Conservation (phyloP, 345 rosid genomes). For the Diplotaxis tenuifolia region DNA sequence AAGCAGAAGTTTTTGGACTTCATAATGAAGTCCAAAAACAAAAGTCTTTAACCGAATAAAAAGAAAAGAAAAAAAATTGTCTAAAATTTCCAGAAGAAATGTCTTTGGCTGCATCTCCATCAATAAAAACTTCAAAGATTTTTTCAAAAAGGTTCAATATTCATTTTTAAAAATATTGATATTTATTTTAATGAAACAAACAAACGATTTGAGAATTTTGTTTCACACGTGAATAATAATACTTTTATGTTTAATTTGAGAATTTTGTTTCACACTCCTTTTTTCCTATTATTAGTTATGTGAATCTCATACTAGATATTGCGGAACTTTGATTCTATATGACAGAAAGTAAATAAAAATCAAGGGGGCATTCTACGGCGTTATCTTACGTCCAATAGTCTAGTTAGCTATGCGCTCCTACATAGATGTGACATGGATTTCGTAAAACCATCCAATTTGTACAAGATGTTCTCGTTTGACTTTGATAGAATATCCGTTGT, state of each 20-base stretch:
- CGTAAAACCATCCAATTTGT: constrained; percentile 27
- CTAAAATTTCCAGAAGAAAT: not conserved
- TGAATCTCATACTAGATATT: not conserved
- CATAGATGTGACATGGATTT: constrained; percentile 19
- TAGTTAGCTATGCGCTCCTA: constrained; percentile 12
- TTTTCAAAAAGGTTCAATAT: not conserved
- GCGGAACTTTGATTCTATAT: not conserved
- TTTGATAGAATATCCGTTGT: constrained; percentile 5
- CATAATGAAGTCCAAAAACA: not conserved
- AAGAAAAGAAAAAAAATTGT: not conserved
- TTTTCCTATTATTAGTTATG: not conserved
- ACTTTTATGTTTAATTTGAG: not conserved
- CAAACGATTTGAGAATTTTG: not conserved
- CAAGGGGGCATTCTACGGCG: constrained; percentile 19
- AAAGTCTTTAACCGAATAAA: not conserved
- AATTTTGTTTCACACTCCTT: not conserved
- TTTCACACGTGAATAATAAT: not conserved
- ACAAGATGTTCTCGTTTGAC: constrained; percentile 28
- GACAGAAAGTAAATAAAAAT: not conserved
- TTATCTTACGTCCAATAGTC: constrained; percentile 17
- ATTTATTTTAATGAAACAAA: not conserved
- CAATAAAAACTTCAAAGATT: not conserved
- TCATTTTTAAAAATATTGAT: too few relatives aligned
- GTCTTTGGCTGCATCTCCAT: not conserved
- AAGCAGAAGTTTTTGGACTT: too few relatives aligned